A percentile compares a stretch with the other conserved stretches of the same genome.
Conservation (phyloP, 139 green algal genomes). For the Haematococcus lacustris region DNA sequence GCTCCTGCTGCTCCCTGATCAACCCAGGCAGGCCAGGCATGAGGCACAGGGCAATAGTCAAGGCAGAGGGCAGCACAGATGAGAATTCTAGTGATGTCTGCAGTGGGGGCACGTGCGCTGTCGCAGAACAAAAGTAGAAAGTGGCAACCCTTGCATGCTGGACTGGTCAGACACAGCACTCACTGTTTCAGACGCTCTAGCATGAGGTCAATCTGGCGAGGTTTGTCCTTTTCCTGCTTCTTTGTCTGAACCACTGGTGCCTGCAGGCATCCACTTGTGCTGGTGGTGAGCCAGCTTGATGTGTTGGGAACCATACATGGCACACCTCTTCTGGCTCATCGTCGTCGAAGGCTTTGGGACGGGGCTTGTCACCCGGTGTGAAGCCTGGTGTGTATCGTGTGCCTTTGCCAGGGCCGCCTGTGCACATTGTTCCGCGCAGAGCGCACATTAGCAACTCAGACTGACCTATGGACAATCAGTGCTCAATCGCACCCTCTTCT, state of each 20-base stretch:
- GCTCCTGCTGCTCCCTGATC: constrained; percentile 69
- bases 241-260: constrained; percentile 9
- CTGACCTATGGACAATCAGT: too few relatives aligned
- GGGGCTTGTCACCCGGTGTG: constrained; percentile 17
- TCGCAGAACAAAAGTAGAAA: neutral
- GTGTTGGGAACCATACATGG: neutral
- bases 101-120: neutral
- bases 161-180: too few relatives aligned
- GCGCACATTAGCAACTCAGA: too few relatives aligned
- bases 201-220: constrained; percentile 80
- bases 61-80: too few relatives aligned
- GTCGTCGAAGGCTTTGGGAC: constrained; percentile 30
- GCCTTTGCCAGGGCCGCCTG: too few relatives aligned
- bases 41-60: neutral
- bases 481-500: too few relatives aligned
- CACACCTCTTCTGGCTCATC: constrained; percentile 16
- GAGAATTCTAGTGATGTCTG: too few relatives aligned
- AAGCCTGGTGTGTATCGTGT: too few relatives aligned
- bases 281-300: neutral
- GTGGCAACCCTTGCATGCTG: too few relatives aligned
- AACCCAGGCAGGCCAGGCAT: neutral
- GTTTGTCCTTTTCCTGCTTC: constrained; percentile 58
- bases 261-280: neutral
- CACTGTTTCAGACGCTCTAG: constrained; percentile 84
- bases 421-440: too few relatives aligned